Base-by-base conservation (phyloP, 495 filamentous ascomycete species). In the Schizothecium vesticola region DNA sequence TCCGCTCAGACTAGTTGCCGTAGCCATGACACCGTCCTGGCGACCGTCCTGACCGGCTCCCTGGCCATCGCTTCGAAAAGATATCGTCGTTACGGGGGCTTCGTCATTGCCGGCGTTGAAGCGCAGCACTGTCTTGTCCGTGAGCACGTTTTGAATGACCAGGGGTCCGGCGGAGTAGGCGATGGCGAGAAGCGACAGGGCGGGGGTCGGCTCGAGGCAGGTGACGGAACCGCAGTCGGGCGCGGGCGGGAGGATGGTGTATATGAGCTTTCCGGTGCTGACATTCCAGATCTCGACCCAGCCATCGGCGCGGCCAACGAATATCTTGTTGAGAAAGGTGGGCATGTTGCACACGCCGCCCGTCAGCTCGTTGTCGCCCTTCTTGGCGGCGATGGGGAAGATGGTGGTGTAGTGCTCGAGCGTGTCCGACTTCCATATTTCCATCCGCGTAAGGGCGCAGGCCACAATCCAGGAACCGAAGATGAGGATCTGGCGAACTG, bases 201-300 rank as follows among this genome's bases (percentile, higher is more conserved):
- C 92, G 9, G 95, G 91, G 0, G 90, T 90, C 19, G 96, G 88
- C 59, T 94, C 85, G 58, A 99, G 82, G 19, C 91, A 91, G 22
- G 91, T 94, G 29, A 98, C 92, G 31, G 90, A 82, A 12, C 92
- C 92, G 61, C 83, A 86, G 19, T 86, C 80, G 1, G 87, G 76
- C 12, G 86, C 83, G 3, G 89, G 86, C 19, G 96, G 89, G 23
- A 91, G 79, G 59, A 97, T 87, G 3, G 91, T 93, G 75, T 97
- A 91, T 26, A 99, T 84, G 28, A 96, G 83, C 74, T 93, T 96
- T 69, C 92, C 92, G 22, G 90, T 94, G 75, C 89, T 93, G 64
- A 98, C 79, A 75, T 99, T 99, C 96, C 96, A 98, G 64, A 99
- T 94, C 74, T 98, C 94, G 22, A 97, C 86, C 76, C 85, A 87